Evolutionary conservation across 2,329 filamentous ascomycete species (phyloP), one percentile per base, ranked within the genome.

Genomic region (Elsinoe necatrix): DNA sequence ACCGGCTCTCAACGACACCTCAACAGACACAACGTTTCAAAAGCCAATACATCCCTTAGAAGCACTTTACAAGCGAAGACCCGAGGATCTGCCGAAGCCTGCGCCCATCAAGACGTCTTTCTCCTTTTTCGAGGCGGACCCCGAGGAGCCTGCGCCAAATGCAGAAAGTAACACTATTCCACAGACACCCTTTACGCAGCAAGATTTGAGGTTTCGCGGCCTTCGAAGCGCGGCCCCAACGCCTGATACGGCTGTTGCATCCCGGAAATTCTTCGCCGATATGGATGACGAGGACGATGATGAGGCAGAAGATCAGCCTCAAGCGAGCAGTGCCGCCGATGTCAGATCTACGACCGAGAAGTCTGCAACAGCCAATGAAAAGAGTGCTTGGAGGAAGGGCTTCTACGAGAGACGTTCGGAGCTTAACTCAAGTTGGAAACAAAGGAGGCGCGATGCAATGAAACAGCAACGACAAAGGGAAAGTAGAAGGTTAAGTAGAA

Each of bases 171-270:
- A 45, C 3, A 39, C 18, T 7, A 41, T 48, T 2, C 91, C 90
- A 11, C 82, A 89, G 71, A 96, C 92, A 0, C 92, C 92, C 0
- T 95, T 84, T 68, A 89, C 87, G 0, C 83, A 84, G 61, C 81
- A 84, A 62, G 92, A 97, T 62, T 76, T 92, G 27, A 85, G 89
- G 63, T 82, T 77, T 72, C 81, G 90, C 60, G 81, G 80, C 52
- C 68, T 87, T n/a, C 81, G 93, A 57, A 96, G 90, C 67, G 90
- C 90, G 4, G 93, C 93, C 1, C 93, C 93, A 0, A 98, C 93
- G 0, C 93, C 93, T 0, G 93, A 98, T 67, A 97, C 93, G 0
- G 89, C 89, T 1, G 83, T 90, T 59, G 83, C 87, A 1, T 83
- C 77, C 39, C 81, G 82, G 25, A 78, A 75, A 57, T 84, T 85